A percentile compares a stretch with the other conserved stretches of the same genome.
These are phyloP conservation scores for Astragalus membranaceus DNA, from an alignment of 306 rosid species.

Conservation along the genomic window DNA sequence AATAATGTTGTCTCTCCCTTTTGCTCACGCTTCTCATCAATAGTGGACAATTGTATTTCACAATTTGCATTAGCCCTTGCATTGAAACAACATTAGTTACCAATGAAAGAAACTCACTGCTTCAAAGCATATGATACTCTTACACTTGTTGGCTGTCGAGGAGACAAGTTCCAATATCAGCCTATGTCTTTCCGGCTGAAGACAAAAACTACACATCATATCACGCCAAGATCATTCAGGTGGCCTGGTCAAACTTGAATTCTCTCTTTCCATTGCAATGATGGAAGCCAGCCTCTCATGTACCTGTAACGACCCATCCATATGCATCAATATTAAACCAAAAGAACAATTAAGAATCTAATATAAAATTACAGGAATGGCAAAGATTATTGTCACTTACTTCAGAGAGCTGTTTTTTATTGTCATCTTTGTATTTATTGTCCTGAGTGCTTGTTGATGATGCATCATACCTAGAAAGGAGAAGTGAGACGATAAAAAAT, in stretches of 20 bases:
- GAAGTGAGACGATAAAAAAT: not conserved
- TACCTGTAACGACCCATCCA: slow-evolving; percentile 40
- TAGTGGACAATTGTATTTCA: not conserved
- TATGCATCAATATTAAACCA: not conserved
- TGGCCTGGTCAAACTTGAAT: slow-evolving; percentile 45
- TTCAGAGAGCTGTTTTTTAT: slow-evolving; percentile 45
- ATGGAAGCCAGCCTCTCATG: slow-evolving; percentile 68
- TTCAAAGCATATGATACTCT: not conserved
- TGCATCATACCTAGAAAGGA: slow-evolving; percentile 60
- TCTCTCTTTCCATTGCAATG: slow-evolving; percentile 81
- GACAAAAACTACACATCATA: not conserved
- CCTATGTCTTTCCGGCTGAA: not conserved
- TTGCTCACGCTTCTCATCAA: not conserved
- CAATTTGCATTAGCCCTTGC: slow-evolving; percentile 4
- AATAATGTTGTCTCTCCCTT: not conserved
- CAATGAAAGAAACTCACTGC: slow-evolving; percentile 5
- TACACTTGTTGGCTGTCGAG: not conserved
- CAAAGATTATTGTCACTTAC: slow-evolving; percentile 35
- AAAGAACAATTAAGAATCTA: not conserved
- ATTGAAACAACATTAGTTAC: slow-evolving; percentile 18
- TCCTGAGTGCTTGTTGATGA: slow-evolving; percentile 29
- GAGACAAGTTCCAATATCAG: slow-evolving; percentile 10
- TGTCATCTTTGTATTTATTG: slow-evolving; percentile 24
- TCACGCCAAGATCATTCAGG: slow-evolving; percentile 30
- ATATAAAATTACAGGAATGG: not conserved